Evolutionary conservation across 1,284 basidiomycete species (phyloP).

Genomic region (Cerioporus squamosus): DNA sequence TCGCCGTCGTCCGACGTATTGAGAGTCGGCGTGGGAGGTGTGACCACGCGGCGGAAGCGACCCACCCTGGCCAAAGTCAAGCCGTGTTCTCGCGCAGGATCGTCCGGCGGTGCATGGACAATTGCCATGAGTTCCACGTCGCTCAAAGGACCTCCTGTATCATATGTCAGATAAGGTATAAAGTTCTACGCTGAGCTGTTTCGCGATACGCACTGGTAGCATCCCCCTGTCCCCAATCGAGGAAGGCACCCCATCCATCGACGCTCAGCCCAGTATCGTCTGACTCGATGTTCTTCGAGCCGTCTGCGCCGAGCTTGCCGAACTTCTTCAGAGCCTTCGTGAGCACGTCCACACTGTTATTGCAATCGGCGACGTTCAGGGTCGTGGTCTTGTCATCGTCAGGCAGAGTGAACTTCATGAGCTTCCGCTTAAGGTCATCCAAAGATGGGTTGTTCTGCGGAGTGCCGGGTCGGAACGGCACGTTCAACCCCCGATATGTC

Average conservation of each 20-base stretch:
- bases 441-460: conserved; percentile 58
- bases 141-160: conserved; percentile 71
- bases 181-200: neutral
- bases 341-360: conserved; percentile 82
- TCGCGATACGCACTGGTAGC: conserved; percentile 50
- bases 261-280: conserved; percentile 74
- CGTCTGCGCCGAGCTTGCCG: conserved; percentile 65
- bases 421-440: conserved; percentile 78
- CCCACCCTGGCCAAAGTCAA: conserved; percentile 67
- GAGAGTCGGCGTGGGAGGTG: conserved; percentile 38
- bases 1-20: conserved; percentile 42
- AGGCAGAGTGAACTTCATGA: conserved; percentile 85
- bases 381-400: conserved; percentile 79
- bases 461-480: conserved; percentile 49
- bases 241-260: conserved; percentile 88
- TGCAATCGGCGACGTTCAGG: conserved; percentile 81
- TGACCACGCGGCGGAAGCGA: conserved; percentile 38
- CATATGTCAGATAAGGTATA: conserved; percentile 3
- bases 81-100: conserved; percentile 83
- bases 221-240: conserved; percentile 61
- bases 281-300: conserved; percentile 55
- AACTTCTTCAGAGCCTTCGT: conserved; percentile 90
- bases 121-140: conserved; percentile 86
- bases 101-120: conserved; percentile 83
- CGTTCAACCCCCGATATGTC: conserved; percentile 49